These are phyloP conservation scores for Brassica balearica DNA, from an alignment of 441 rosid species.

Conservation along the genomic window DNA sequence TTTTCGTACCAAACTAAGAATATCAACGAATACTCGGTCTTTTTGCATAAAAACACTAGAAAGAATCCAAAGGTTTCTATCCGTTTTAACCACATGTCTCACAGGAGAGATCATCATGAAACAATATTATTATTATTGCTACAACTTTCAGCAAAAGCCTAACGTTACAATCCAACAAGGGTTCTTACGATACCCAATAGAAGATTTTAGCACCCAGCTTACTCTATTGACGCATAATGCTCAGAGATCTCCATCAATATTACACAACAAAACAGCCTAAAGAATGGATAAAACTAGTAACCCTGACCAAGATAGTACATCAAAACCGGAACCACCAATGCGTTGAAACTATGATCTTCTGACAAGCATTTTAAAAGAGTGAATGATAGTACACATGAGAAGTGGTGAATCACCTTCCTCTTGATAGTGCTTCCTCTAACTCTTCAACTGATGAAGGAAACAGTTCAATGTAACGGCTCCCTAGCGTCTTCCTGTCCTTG, in stretches of 20 bases:
- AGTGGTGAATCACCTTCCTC: constrained; percentile 67
- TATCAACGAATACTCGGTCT: constrained; percentile 29
- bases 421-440: constrained; percentile 71
- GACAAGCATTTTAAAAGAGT: neutral
- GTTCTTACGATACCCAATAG: constrained; percentile 17
- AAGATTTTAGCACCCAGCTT: constrained; percentile 14
- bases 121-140: neutral
- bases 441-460: constrained; percentile 83
- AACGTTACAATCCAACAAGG: constrained; percentile 35
- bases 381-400: constrained; percentile 20
- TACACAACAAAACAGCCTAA: constrained; percentile 26
- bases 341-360: constrained; percentile 11
- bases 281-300: constrained; percentile 31
- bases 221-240: constrained; percentile 27
- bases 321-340: constrained; percentile 25
- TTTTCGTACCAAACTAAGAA: constrained; percentile 3
- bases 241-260: constrained; percentile 13
- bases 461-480: constrained; percentile 93
- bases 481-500: constrained; percentile 89
- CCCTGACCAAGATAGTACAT: constrained; percentile 29
- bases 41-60: constrained; percentile 15
- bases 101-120: neutral
- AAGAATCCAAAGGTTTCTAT: constrained; percentile 26
- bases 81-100: constrained; percentile 18
- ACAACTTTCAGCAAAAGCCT: constrained; percentile 23